Conservation (phyloP, 2,329 filamentous ascomycete genomes). For the Fusarium sp. region DNA sequence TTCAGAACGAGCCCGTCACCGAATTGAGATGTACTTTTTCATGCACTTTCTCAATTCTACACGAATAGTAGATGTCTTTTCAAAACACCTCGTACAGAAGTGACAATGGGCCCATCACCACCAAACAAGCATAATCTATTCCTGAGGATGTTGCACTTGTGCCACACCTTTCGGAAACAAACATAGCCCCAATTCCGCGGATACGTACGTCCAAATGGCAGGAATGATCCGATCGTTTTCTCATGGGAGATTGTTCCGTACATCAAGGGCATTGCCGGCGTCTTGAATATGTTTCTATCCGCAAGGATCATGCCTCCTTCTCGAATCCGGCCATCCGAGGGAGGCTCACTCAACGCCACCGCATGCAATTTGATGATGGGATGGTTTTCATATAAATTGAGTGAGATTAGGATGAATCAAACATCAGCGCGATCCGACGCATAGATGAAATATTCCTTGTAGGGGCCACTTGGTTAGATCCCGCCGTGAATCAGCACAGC, state of each 20-base stretch:
- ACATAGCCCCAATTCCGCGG: constrained; percentile 14
- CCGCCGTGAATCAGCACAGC: constrained; percentile 22
- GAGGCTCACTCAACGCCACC: constrained; percentile 9
- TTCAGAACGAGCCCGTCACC: constrained; percentile 33
- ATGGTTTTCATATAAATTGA: constrained; percentile 36
- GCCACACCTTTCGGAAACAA: constrained; percentile 32
- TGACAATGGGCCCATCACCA: background rate
- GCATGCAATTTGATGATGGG: constrained; percentile 2
- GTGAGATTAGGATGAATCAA: constrained; percentile 32
- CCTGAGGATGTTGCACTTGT: constrained; percentile 38
- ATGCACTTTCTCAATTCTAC: constrained; percentile 21
- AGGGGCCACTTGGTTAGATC: constrained; percentile 14
- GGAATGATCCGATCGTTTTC: constrained; percentile 16
- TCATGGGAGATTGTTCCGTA: constrained; percentile 18
- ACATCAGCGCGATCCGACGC: constrained; percentile 14
- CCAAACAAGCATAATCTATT: constrained; percentile 41
- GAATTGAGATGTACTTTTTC: constrained; percentile 18
- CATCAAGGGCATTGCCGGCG: constrained; percentile 6
- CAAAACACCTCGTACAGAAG: background rate
- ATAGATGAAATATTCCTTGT: background rate
- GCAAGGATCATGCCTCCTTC: constrained; percentile 15
- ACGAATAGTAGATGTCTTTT: constrained; percentile 14
- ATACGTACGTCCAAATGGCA: background rate
- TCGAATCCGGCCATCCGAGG: background rate
- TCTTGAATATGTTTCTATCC: constrained; percentile 26